These are phyloP conservation scores for Pseudomonodictys pantanalensis DNA, from an alignment of 495 filamentous ascomycete genomes.

Conservation along the genomic window DNA sequence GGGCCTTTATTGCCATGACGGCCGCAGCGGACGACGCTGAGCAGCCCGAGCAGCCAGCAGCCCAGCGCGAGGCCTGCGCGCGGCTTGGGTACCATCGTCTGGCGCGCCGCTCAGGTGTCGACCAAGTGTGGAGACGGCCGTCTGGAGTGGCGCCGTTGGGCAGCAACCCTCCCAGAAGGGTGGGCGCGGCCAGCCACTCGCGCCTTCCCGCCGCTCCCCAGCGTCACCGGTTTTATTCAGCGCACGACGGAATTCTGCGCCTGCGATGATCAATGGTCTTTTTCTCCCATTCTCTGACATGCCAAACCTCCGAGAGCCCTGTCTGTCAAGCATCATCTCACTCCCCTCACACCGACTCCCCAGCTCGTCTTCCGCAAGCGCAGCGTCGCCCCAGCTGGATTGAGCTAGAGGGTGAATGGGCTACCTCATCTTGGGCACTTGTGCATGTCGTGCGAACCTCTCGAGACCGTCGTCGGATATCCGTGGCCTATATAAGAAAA, in stretches of 20 bases:
- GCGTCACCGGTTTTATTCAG: too few relatives aligned
- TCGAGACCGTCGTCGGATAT: neutral
- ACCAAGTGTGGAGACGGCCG: slow-evolving; percentile 5
- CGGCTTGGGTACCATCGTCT: neutral
- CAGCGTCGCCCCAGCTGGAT: neutral
- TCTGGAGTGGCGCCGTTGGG: slow-evolving; percentile 14
- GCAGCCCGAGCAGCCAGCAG: neutral
- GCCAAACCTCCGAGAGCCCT: neutral
- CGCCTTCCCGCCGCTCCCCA: neutral
- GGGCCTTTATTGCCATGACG: too few relatives aligned
- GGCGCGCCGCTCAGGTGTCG: neutral
- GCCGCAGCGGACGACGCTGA: neutral
- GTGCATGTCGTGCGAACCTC: slow-evolving; percentile 25
- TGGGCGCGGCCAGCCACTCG: neutral
- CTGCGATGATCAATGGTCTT: too few relatives aligned
- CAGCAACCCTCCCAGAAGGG: neutral
- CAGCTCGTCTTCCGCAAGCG: neutral
- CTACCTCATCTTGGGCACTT: slow-evolving; percentile 19
- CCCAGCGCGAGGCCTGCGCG: neutral
- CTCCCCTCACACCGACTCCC: slow-evolving; percentile 5
- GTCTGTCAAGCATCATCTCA: neutral
- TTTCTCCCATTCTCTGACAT: neutral
- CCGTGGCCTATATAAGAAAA: slow-evolving; percentile 7
- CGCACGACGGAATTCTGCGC: too few relatives aligned
- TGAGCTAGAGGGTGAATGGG: neutral